Conservation (phyloP, 495 filamentous ascomycete genomes). For the Podospora pseudocomata region DNA sequence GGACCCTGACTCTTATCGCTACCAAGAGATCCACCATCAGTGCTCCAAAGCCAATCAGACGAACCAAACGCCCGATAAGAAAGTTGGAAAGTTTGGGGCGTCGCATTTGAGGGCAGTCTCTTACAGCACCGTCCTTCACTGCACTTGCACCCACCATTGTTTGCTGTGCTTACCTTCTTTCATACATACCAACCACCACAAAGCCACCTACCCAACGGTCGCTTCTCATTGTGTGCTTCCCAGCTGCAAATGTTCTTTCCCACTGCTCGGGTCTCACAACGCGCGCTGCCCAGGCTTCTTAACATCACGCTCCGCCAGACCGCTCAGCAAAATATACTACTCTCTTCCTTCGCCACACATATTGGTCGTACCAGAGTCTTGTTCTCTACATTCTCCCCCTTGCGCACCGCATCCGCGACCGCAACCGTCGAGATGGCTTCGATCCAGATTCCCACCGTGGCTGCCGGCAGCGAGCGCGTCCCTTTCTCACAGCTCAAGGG, state of each 20-base stretch:
- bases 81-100: neutral
- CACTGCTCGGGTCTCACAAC: neutral
- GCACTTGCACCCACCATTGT: too few species aligned
- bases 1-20: neutral
- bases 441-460: slow-evolving; percentile 5
- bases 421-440: neutral
- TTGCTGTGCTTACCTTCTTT: too few species aligned
- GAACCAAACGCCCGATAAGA: neutral
- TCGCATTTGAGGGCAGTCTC: neutral
- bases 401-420: neutral
- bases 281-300: neutral
- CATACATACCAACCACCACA: neutral
- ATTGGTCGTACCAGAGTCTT: neutral
- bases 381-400: neutral
- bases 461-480: neutral
- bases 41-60: neutral
- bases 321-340: neutral
- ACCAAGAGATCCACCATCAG: neutral
- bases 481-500: slow-evolving; percentile 23
- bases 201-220: neutral
- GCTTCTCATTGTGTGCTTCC: neutral
- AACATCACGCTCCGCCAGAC: neutral
- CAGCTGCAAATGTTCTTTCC: neutral
- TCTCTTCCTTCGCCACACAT: neutral
- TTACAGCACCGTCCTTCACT: neutral